phyloP scores from a whole-genome alignment of 768 basidiomycete species.

The Aureoboletus auriporus region DNA sequence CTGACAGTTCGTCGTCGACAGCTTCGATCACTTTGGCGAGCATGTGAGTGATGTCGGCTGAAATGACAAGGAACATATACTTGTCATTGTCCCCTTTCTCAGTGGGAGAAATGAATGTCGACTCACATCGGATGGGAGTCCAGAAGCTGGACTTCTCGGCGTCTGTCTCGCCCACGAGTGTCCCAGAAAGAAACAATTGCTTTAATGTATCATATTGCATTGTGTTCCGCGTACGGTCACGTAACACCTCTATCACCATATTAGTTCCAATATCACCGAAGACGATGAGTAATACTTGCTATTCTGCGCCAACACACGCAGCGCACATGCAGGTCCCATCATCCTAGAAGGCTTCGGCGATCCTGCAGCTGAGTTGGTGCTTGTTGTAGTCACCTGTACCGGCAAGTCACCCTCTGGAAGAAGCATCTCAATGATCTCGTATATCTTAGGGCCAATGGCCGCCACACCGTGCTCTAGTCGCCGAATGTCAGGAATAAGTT shows the following conservation, averaged over 20 bases:
- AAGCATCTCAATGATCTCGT: conserved; percentile 1
- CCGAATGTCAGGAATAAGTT: background rate
- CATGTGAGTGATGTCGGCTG: too few relatives aligned
- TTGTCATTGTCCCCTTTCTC: too few relatives aligned
- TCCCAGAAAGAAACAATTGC: background rate
- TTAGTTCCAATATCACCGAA: background rate
- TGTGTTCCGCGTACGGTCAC: background rate
- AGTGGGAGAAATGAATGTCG: too few relatives aligned
- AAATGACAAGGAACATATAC: too few relatives aligned
- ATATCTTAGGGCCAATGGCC: background rate
- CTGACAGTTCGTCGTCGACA: too few relatives aligned
- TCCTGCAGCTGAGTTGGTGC: background rate
- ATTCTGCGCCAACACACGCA: conserved; percentile 3
- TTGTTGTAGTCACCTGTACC: background rate
- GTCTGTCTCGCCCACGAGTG: background rate
- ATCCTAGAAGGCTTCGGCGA: background rate
- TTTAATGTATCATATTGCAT: conserved; percentile 1
- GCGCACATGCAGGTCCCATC: conserved; percentile 7
- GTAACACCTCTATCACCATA: background rate
- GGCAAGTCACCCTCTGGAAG: background rate
- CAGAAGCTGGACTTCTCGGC: too few relatives aligned
- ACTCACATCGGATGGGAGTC: too few relatives aligned
- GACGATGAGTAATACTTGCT: background rate
- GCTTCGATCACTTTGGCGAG: too few relatives aligned
- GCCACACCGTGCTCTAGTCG: background rate